Evolutionary conservation across 176 grass and related monocot species (phyloP).

Genomic region (Dendrocalamus sinicus): DNA sequence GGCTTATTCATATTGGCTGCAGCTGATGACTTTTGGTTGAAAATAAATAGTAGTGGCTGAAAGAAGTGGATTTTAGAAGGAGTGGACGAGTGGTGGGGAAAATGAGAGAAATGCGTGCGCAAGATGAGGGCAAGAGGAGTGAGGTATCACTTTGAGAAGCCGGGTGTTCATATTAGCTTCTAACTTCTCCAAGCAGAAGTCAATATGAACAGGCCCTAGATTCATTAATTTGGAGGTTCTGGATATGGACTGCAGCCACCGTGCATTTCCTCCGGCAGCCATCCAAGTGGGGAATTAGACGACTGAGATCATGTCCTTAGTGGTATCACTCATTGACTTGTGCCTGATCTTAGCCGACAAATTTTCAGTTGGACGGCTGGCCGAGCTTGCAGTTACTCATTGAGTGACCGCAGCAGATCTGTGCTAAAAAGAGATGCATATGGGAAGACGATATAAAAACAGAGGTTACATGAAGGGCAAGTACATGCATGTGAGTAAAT

Average conservation of each 20-base stretch:
- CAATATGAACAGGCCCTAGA: too few relatives aligned
- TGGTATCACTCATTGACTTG: neutral
- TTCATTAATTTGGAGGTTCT: slow-evolving; percentile 2
- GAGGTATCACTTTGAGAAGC: rapidly evolving
- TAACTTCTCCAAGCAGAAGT: too few relatives aligned
- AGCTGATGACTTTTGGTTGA: too few relatives aligned
- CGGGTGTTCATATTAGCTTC: too few relatives aligned
- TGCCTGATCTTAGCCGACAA: neutral
- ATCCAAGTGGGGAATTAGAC: neutral
- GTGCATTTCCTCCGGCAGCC: slow-evolving; percentile 5
- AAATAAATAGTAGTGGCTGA: too few relatives aligned
- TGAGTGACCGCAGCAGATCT: neutral
- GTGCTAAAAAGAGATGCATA: slow-evolving; percentile 13
- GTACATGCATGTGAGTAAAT: slow-evolving; percentile 51
- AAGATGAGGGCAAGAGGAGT: too few relatives aligned
- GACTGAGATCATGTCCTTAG: neutral
- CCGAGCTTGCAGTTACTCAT: neutral
- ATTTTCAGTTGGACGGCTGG: neutral
- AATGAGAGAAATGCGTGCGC: too few relatives aligned
- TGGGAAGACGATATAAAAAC: slow-evolving; percentile 21
- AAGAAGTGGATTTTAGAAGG: too few relatives aligned
- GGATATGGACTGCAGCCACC: neutral
- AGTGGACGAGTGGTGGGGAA: too few relatives aligned
- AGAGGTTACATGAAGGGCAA: slow-evolving; percentile 1
- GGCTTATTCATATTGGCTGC: too few relatives aligned